Base-by-base conservation (phyloP, 1,284 basidiomycete species). In the Leccinum griseonigrum region DNA sequence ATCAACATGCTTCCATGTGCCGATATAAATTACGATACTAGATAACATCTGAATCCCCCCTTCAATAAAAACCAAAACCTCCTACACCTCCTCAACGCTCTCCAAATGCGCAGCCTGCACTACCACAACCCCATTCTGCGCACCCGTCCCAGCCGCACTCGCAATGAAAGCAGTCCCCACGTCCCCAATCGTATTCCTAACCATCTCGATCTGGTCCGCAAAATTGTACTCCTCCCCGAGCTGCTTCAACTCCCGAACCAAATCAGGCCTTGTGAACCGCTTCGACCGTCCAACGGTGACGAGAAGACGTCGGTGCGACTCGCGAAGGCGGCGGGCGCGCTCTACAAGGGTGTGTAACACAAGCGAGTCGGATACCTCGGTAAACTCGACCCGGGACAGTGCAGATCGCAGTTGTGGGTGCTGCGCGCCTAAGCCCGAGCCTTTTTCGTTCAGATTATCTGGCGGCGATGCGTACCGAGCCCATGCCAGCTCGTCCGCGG, bases 281-380 rank as follows among this genome's bases (percentile, higher is more conserved):
- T 93, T 80, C 28, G 91, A 92, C 2, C 94, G 83, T 1, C 93
- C 94, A 14, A 92, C 75, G 10, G 92, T 81, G 46, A 94, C 78
- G 43, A 91, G 76, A 14, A 81, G 78, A 64, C 73, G 74, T 6
- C 61, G 72, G 36, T 61, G 71, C 29, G 56, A 66, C 63, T 65
- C 73, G n/a, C 63, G 65, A 2, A 75, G 56, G 58, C n/a, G 67
- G 57, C 66, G 71, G 38, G 71, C 81, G 1, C 79, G 76, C 14
- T 85, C 81, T 14, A 83, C 69, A 31, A 86, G 76, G 18, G 76
- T 68, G 57, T 83, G 85, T n/a, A 94, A 75, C 0, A 90, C 90
- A 6, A 75, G 69, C 0, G 79, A 50, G 0, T 86, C 78, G 1
- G 74, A 66, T 36, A 82, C 68, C 1, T 79, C 78, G 43, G 71